Evolutionary conservation across 192 early-diverging fungal genomes (phyloP), one percentile per base, ranked within the genome.

Genomic region (Funneliformis geosporum): DNA sequence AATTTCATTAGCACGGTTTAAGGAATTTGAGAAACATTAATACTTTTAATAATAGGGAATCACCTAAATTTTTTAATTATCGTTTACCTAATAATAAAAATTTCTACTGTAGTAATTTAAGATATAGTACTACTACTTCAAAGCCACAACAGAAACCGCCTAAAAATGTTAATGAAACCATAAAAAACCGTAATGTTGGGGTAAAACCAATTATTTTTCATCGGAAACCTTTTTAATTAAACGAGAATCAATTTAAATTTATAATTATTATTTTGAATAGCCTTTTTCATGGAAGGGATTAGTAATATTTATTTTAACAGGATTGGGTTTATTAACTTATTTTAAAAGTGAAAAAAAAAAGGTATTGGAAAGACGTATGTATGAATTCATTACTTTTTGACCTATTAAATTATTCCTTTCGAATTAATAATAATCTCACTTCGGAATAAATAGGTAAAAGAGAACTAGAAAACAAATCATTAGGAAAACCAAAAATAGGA

Each of bases 401-500:
- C 0, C 25, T 2, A 33, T 73, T 50, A 50, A 33, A 46, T 16
- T 18, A 61, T 12, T n/a, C 2, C 28, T 60, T 66, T 66, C 33
- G 2, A 33, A 33, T 33, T 62, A 21, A 16, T 62, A 21, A 16
- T 40, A 46, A 28, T 46, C 70, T 65, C 12, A 38, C 38, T 43
- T 70, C 11, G 25, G 5, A 16, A 67, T 33, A 16, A 47, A 0
- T 39, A 62, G 76, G 60, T 7, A 77, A 75, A 81, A 83, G 82
- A 47, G 79, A 69, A 44, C 4, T 23, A 60, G 44, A 28, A 70
- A 67, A 67, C 50, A 68, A 82, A 75, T 78, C 82, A 6, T 40
- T 86, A 33, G 98, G 98, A 39, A 96, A 94, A 80, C 95, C 98
- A 10, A 87, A 92, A 39, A 90, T 99, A 46, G 98, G 98, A 1